Percentiles rank a stretch among this genome's conserved stretches.
Conservation (phyloP, 2,329 filamentous ascomycete genomes). For the Fusarium chuoi region DNA sequence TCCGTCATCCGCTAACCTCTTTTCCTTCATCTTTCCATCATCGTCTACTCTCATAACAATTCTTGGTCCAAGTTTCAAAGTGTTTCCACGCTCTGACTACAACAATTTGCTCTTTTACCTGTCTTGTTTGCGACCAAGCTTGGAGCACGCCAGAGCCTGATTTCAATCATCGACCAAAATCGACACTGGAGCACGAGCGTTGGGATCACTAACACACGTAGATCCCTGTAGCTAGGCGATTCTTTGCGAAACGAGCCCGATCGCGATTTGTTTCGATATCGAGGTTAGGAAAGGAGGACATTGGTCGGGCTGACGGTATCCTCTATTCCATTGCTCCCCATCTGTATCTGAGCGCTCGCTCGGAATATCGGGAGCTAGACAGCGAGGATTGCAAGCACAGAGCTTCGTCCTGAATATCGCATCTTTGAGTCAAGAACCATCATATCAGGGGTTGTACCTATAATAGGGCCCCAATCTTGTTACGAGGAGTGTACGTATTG, state of each 20-base stretch:
- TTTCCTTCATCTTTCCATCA: neutral
- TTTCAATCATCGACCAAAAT: neutral
- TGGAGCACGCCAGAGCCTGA: conserved; percentile 12
- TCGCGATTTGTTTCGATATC: conserved; percentile 19
- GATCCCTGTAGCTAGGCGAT: neutral
- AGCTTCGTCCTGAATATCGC: conserved; percentile 69
- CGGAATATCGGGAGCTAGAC: conserved; percentile 25
- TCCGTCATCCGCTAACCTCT: conserved; percentile 2
- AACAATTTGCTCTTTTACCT: neutral
- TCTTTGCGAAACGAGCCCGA: conserved; percentile 2
- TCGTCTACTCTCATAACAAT: neutral
- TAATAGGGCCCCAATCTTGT: conserved; percentile 36
- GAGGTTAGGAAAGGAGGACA: conserved; percentile 36
- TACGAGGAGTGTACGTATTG: conserved; percentile 66
- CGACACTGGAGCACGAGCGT: neutral
- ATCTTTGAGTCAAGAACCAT: conserved; percentile 34
- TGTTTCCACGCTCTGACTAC: neutral
- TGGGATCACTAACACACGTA: neutral
- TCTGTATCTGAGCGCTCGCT: conserved; percentile 39
- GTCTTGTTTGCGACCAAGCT: conserved; percentile 11
- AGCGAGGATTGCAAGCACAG: conserved; percentile 63
- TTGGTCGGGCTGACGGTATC: conserved; percentile 35
- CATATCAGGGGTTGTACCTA: conserved; percentile 32
- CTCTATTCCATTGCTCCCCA: conserved; percentile 25
- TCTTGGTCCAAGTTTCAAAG: neutral